phyloP scores from a whole-genome alignment of 768 basidiomycete species.

The Crassisporium funariophilum region DNA sequence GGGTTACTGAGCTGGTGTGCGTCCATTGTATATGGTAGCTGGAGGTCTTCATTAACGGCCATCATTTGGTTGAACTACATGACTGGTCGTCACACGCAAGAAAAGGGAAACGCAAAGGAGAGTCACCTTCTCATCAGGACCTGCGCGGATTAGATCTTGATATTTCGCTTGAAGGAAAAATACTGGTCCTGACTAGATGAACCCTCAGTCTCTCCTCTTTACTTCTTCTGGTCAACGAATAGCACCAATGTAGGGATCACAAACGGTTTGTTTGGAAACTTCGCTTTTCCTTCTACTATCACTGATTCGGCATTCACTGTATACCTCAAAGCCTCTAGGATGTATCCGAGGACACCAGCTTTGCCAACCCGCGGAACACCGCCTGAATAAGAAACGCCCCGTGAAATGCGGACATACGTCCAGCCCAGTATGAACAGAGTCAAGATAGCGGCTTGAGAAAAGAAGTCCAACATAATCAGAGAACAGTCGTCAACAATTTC shows the following conservation, averaged over 20 bases:
- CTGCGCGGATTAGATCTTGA: conserved; percentile 31
- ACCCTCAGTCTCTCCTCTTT: no score
- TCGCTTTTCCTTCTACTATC: conserved; percentile 30
- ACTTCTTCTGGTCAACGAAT: neutral
- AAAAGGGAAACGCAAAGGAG: neutral
- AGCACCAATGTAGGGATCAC: conserved; percentile 37
- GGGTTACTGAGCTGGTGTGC: conserved; percentile 33
- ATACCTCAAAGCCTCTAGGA: conserved; percentile 35
- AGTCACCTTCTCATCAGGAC: conserved; percentile 36
- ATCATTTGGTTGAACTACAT: conserved; percentile 37
- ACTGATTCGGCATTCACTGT: conserved; percentile 32
- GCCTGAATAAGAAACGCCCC: conserved; percentile 30
- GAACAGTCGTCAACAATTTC: conserved; percentile 1
- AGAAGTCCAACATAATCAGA: conserved; percentile 13
- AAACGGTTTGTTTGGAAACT: conserved; percentile 32
- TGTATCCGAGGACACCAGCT: conserved; percentile 35
- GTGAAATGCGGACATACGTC: conserved; percentile 27
- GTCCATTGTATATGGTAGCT: conserved; percentile 40
- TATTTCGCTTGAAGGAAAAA: conserved; percentile 36
- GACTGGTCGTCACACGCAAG: neutral
- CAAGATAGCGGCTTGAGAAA: conserved; percentile 21
- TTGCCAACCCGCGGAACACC: conserved; percentile 35
- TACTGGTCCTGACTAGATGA: conserved; percentile 33
- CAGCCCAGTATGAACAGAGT: conserved; percentile 17
- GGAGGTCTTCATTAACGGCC: conserved; percentile 37